phyloP scores from a whole-genome alignment of 1,284 basidiomycete species.

The Gomphus bonarii region DNA sequence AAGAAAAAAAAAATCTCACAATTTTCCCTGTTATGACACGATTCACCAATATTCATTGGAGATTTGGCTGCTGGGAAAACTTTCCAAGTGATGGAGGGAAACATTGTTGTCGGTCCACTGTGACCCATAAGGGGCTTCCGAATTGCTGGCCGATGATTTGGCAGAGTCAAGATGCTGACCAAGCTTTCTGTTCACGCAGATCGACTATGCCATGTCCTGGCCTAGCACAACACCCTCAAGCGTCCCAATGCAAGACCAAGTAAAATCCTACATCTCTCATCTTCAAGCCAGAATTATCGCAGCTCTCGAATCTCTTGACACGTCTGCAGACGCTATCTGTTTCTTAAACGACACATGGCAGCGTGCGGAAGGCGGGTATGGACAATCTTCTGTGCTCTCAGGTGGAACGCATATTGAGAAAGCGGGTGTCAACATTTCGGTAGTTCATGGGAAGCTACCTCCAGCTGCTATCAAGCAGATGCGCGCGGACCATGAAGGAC shows the following conservation, averaged over 20 bases:
- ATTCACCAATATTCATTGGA: too few species aligned
- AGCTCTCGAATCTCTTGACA: constrained; percentile 72
- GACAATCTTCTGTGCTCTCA: constrained; percentile 83
- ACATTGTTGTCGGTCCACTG: too few species aligned
- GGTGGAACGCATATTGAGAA: constrained; percentile 77
- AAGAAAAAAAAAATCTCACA: too few species aligned
- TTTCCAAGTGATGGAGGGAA: too few species aligned
- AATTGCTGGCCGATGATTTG: too few species aligned
- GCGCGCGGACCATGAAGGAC: constrained; percentile 80
- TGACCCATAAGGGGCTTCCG: too few species aligned
- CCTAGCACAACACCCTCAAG: neutral
- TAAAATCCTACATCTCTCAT: constrained; percentile 70
- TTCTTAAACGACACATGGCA: constrained; percentile 89
- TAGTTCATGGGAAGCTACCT: constrained; percentile 85
- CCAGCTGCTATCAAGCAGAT: constrained; percentile 89
- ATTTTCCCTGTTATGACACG: too few species aligned
- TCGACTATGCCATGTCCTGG: neutral
- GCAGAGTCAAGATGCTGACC: too few species aligned
- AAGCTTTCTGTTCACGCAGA: too few species aligned
- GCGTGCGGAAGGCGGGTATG: constrained; percentile 76
- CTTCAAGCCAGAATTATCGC: constrained; percentile 81
- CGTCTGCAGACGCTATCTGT: constrained; percentile 38
- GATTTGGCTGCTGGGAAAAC: too few species aligned
- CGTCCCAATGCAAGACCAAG: constrained; percentile 64
- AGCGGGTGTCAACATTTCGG: constrained; percentile 91